Percentiles rank a stretch among this genome's conserved stretches.
Conservation (phyloP, 2,329 filamentous ascomycete genomes). For the Fusarium zealandicum region DNA sequence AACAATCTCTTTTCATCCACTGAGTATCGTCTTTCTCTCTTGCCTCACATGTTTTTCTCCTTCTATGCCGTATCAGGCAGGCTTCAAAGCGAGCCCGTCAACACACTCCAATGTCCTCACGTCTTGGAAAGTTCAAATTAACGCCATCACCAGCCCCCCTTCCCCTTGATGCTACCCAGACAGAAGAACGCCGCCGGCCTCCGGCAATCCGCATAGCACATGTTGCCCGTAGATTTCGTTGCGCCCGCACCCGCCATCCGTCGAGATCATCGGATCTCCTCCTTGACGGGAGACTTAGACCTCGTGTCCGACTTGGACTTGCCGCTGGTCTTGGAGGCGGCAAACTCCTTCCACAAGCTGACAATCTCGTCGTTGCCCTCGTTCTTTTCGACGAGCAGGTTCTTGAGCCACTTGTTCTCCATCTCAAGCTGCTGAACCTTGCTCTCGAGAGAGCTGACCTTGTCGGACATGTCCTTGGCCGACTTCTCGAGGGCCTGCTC, state of each 20-base stretch:
- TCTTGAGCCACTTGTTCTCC: constrained; percentile 84
- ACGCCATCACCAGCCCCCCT: constrained; percentile 29
- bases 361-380: constrained; percentile 64
- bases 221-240: constrained; percentile 26
- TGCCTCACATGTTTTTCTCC: constrained; percentile 22
- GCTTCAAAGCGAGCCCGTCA: constrained; percentile 28
- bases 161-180: constrained; percentile 31
- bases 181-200: constrained; percentile 37
- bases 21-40: constrained; percentile 12
- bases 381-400: constrained; percentile 82
- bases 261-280: constrained; percentile 33
- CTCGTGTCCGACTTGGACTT: constrained; percentile 42
- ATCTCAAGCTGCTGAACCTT: constrained; percentile 80
- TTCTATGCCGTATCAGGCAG: constrained; percentile 26
- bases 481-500: constrained; percentile 84
- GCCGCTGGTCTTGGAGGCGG: constrained; percentile 44
- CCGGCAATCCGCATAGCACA: constrained; percentile 15
- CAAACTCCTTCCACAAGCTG: constrained; percentile 60
- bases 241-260: background rate
- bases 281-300: constrained; percentile 37
- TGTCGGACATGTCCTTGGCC: constrained; percentile 83
- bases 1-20: constrained; percentile 19
- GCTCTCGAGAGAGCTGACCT: constrained; percentile 75
- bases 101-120: constrained; percentile 19
- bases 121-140: constrained; percentile 34